Conservation (phyloP, 2,329 filamentous ascomycete genomes). For the Curvularia sp. region DNA sequence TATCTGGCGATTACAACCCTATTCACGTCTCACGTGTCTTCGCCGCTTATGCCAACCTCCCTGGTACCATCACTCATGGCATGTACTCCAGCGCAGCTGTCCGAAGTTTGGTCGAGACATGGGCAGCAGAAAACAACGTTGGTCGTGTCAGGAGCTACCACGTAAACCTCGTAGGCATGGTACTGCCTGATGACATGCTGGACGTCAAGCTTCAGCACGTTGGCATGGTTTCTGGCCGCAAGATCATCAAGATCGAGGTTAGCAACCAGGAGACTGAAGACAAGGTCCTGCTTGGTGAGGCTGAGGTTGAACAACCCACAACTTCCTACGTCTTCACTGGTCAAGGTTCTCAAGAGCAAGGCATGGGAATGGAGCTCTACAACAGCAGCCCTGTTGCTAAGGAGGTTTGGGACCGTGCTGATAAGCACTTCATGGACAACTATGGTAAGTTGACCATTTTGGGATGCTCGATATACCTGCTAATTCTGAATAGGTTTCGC, state of each 20-base stretch:
- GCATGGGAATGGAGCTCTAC: slow-evolving; percentile 99
- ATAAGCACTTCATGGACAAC: slow-evolving; percentile 98
- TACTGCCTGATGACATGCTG: slow-evolving; percentile 93
- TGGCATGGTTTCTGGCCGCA: slow-evolving; percentile 96
- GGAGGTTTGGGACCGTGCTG: slow-evolving; percentile 89
- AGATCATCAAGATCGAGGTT: slow-evolving; percentile 98
- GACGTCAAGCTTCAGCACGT: slow-evolving; percentile 95
- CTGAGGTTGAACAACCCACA: slow-evolving; percentile 96
- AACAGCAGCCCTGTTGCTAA: slow-evolving; percentile 90
- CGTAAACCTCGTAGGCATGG: slow-evolving; percentile 97
- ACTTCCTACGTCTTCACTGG: slow-evolving; percentile 98
- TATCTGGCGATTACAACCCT: slow-evolving; percentile 98
- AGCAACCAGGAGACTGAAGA: slow-evolving; percentile 96
- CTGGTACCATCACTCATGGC: slow-evolving; percentile 96
- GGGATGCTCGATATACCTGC: slow-evolving; percentile 2
- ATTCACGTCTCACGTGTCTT: slow-evolving; percentile 98
- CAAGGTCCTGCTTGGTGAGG: slow-evolving; percentile 93
- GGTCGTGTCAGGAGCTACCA: slow-evolving; percentile 97
- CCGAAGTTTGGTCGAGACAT: slow-evolving; percentile 94
- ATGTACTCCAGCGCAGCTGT: slow-evolving; percentile 99
- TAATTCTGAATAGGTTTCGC: slow-evolving; percentile 73
- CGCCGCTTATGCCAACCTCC: slow-evolving; percentile 91
- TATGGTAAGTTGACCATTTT: slow-evolving; percentile 71
- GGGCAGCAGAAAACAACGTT: slow-evolving; percentile 98
- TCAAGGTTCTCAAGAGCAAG: slow-evolving; percentile 97